Percentiles rank a stretch among this genome's conserved stretches.
Evolutionary conservation across 1,139 yeast species (phyloP).

Genomic region (Scheffersomyces stambukii): DNA sequence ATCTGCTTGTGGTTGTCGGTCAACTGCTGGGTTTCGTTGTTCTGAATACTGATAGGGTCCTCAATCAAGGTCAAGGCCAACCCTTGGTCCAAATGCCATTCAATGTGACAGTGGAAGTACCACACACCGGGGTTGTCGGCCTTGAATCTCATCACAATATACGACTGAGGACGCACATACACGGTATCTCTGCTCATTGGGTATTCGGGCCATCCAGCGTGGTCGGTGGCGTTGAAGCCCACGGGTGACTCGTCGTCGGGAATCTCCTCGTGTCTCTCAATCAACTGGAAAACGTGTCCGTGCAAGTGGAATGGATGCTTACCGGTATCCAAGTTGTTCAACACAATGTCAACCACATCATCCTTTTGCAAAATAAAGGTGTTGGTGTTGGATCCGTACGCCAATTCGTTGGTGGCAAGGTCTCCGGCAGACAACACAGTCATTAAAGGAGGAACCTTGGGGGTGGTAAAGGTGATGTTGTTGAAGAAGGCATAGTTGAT

Average conservation of each 20-base stretch:
- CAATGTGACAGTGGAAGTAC: slow-evolving; percentile 93
- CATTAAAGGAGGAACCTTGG: slow-evolving; percentile 63
- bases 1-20: slow-evolving; percentile 43
- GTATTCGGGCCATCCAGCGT: slow-evolving; percentile 52
- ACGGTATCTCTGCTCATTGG: slow-evolving; percentile 69
- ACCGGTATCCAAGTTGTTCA: slow-evolving; percentile 78
- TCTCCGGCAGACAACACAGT: slow-evolving; percentile 51
- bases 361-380: slow-evolving; percentile 56
- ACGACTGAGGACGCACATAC: slow-evolving; percentile 60
- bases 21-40: slow-evolving; percentile 29
- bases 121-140: slow-evolving; percentile 90
- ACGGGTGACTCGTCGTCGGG: slow-evolving; percentile 48
- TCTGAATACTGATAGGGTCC: slow-evolving; percentile 58
- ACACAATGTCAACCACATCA: slow-evolving; percentile 65
- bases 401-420: slow-evolving; percentile 41
- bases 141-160: slow-evolving; percentile 60
- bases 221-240: slow-evolving; percentile 44
- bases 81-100: slow-evolving; percentile 92
- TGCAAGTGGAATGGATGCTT: slow-evolving; percentile 93
- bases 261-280: slow-evolving; percentile 53
- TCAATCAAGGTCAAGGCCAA: slow-evolving; percentile 69
- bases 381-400: slow-evolving; percentile 69
- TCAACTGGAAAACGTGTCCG: slow-evolving; percentile 77
- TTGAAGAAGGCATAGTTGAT: slow-evolving; percentile 74
- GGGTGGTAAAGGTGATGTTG: slow-evolving; percentile 56